phyloP scores from a whole-genome alignment of 225 moss, liverwort and hornwort genomes.

The Marchantia polymorpha region DNA sequence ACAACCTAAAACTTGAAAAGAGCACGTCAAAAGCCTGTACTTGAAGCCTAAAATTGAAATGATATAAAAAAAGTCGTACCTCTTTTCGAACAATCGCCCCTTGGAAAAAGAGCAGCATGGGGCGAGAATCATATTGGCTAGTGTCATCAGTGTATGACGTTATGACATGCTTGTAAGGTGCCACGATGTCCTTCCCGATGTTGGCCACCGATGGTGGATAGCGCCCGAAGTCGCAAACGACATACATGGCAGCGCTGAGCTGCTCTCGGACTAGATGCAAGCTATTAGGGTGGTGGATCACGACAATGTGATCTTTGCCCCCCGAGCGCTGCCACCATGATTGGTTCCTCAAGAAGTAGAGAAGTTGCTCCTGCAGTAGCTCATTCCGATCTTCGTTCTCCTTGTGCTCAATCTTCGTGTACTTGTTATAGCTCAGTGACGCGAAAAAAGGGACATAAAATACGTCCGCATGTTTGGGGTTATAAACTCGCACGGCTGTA shows the following conservation, averaged over 20 bases:
- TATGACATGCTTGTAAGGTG: constrained; percentile 61
- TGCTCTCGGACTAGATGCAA: constrained; percentile 37
- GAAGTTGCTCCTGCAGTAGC: constrained; percentile 42
- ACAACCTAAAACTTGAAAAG: neutral
- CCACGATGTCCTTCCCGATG: constrained; percentile 52
- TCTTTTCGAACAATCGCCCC: constrained; percentile 57
- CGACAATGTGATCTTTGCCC: constrained; percentile 45
- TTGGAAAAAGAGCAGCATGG: constrained; percentile 62
- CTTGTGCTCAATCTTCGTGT: constrained; percentile 42
- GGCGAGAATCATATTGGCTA: constrained; percentile 36
- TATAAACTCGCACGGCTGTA: constrained; percentile 54
- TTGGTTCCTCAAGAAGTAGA: constrained; percentile 34
- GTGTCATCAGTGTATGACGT: constrained; percentile 20
- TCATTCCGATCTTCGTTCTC: constrained; percentile 21
- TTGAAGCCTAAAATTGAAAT: too few species aligned
- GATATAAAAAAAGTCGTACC: constrained; percentile 12
- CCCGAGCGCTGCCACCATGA: constrained; percentile 40
- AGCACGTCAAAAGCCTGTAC: neutral
- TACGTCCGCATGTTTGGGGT: constrained; percentile 52
- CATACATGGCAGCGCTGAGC: constrained; percentile 37
- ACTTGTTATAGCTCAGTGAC: constrained; percentile 59
- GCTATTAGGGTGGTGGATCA: constrained; percentile 62
- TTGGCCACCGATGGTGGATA: constrained; percentile 39
- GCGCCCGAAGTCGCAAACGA: constrained; percentile 59
- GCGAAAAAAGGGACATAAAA: constrained; percentile 66